Percentiles rank a stretch among this genome's conserved stretches.
Conservation (phyloP, 1,284 basidiomycete species). For the Meripilus lineatus region DNA sequence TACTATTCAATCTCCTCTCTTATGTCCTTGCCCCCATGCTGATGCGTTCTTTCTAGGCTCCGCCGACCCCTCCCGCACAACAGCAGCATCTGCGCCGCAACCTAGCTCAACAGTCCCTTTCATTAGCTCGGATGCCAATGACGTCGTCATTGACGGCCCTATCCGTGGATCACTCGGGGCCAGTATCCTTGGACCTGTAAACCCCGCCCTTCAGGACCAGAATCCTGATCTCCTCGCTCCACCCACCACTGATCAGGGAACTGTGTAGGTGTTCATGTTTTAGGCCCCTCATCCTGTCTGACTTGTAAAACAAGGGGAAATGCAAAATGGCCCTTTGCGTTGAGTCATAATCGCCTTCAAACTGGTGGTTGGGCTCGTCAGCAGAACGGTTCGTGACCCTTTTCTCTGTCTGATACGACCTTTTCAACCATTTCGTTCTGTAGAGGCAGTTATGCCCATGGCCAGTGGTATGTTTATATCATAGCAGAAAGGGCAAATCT, state of each 20-base stretch:
- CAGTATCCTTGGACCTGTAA: constrained; percentile 49
- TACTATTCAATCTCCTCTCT: background rate
- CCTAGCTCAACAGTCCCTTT: constrained; percentile 35
- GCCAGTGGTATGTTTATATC: constrained; percentile 40
- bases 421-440: constrained; percentile 5
- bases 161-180: constrained; percentile 44
- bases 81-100: constrained; percentile 4
- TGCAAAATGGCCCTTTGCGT: constrained; percentile 66
- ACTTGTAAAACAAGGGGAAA: constrained; percentile 35
- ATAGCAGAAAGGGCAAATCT: background rate
- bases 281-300: background rate
- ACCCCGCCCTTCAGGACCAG: constrained; percentile 45
- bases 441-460: constrained; percentile 55
- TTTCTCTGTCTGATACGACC: background rate
- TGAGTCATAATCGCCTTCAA: constrained; percentile 66
- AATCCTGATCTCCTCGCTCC: constrained; percentile 63
- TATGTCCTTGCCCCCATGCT: background rate
- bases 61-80: background rate
- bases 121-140: constrained; percentile 49
- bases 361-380: constrained; percentile 72
- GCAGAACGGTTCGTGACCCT: constrained; percentile 44
- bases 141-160: constrained; percentile 28
- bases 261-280: constrained; percentile 39
- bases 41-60: background rate
- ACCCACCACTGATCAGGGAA: constrained; percentile 61